Base-by-base conservation (phyloP, 257 asterid genomes). In the Scutellaria galericulata region DNA sequence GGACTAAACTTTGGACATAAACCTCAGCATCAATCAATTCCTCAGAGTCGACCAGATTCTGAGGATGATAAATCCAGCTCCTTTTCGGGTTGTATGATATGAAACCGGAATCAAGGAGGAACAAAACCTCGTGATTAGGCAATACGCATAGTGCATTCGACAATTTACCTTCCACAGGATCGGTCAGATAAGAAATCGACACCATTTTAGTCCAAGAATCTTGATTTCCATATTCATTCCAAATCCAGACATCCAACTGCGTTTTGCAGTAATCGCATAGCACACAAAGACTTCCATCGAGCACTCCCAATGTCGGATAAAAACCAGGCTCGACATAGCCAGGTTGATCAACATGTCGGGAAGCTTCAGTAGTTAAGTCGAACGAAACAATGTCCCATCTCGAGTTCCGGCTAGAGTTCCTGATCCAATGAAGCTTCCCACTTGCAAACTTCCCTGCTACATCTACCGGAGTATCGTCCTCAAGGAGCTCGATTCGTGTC, bases 391-490 rank as follows among this genome's bases (percentile, higher is more conserved):
- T 73, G 4, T 41, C 10, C 13, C 7, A 11, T 14, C 15, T 9
- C 0, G 10, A 10, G 2, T 4, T 51, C 44, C 1, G 37, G 37
- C 37, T 0, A 4, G 37, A 31, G 37, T 31, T 31, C 37, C 37
- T 39, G 3, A 15, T 42, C 88, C 90, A 87, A 64, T 87, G 88
- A 53, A 84, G 77, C 70, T 76, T 81, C 5, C 89, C 89, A 53
- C 57, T 70, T 5, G 44, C 79, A 52, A 64, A 81, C 5, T 59
- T 55, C 2, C 83, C 86, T 0, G 14, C 10, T 7, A 6, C 45
- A n/a, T 47, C 14, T 52, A 51, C 37, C 1, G 67, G 20, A 48
- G 58, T 5, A 7, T 70, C 80, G 13, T 48, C 66, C 53, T 48
- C 31, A 39, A 2, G 10, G 45, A 41, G 66, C 61, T 70, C 64